A percentile compares a stretch with the other conserved stretches of the same genome.
phyloP scores from a whole-genome alignment of 257 asterid species.

The Penstemon eatonii region DNA sequence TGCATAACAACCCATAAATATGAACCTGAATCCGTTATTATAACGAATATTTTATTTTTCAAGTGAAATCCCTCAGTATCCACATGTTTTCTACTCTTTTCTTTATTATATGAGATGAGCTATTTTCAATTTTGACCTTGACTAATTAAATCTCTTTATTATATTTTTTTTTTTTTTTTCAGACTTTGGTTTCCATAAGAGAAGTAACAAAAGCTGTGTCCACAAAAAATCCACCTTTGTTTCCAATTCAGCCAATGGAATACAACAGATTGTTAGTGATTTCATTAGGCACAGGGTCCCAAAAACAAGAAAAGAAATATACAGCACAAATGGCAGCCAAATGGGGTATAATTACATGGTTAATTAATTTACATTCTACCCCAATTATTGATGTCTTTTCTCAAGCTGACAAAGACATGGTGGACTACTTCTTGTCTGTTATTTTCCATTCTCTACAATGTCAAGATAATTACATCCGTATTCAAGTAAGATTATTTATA shows the following conservation, averaged over 20 bases:
- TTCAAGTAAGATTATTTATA: slow-evolving; percentile 23
- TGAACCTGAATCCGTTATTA: too few relatives aligned
- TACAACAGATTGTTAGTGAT: slow-evolving; percentile 41
- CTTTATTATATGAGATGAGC: too few relatives aligned
- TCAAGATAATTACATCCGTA: slow-evolving; percentile 32
- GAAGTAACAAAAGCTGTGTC: slow-evolving; percentile 40
- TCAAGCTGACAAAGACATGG: slow-evolving; percentile 34
- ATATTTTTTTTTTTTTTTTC: slow-evolving; percentile 7
- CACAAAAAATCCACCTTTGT: slow-evolving; percentile 28
- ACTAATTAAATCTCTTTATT: too few relatives aligned
- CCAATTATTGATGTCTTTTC: slow-evolving; percentile 32
- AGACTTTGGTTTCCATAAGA: slow-evolving; percentile 49
- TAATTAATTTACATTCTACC: slow-evolving; percentile 31
- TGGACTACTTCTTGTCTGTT: slow-evolving; percentile 25
- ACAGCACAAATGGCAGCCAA: slow-evolving; percentile 31
- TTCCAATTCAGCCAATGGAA: slow-evolving; percentile 30
- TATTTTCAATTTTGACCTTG: too few relatives aligned
- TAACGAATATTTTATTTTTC: too few relatives aligned
- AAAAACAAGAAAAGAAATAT: slow-evolving; percentile 29
- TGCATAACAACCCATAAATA: too few relatives aligned
- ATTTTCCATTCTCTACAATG: slow-evolving; percentile 25
- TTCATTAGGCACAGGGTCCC: slow-evolving; percentile 47
- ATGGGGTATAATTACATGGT: slow-evolving; percentile 41
- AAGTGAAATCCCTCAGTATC: too few relatives aligned
- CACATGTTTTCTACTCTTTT: too few relatives aligned